Base-by-base conservation (phyloP, 768 basidiomycete genomes). In the Tylopilus subfusipes region DNA sequence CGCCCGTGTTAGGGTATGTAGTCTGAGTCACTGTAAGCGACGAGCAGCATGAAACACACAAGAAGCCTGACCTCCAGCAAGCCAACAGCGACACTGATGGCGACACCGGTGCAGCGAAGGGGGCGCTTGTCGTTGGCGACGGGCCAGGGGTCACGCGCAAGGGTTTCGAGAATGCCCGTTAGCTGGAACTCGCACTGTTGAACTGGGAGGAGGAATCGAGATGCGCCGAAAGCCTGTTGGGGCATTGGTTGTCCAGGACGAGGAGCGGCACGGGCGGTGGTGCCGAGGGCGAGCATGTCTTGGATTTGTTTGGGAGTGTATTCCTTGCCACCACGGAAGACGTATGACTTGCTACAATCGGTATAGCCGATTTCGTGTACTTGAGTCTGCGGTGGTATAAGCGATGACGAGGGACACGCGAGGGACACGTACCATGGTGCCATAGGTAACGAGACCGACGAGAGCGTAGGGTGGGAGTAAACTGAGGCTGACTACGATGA, bases 291-390 rank as follows among this genome's bases (percentile, higher is more conserved):
- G 39, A 98, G 88, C 95, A 99, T 98, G 63, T 98, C 96, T 71
- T 93, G 91, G 60, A 98, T 98, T 61, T 97, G 93, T 75, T 98
- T 98, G 38, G 91, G 85, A 52, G 85, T 73, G 68, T 99, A 98
- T 63, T 99, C 97, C 73, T 98, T 99, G 13, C 88, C 90, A 42
- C 97, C 97, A 25, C 96, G 88, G 85, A 99, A 99, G 53, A 98
- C 97, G 71, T 97, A 98, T 4, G 95, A 97, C 72, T 98, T 98
- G 75, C 84, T 91, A 75, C 95, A 98, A 69, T 96, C 91, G 2
- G 85, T 82, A 64, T 98, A 98, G 30, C 95, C 94, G 33, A 98
- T 88, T 75, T 99, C 97, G 71, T 99, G 97, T 2, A 99, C 93
- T 87, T 96, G 94, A 8, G 96, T 82, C 96, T 98, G 22, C 53